These are phyloP conservation scores for Akebia trifoliata DNA, from an alignment of 164 flowering plant species.

Conservation along the genomic window DNA sequence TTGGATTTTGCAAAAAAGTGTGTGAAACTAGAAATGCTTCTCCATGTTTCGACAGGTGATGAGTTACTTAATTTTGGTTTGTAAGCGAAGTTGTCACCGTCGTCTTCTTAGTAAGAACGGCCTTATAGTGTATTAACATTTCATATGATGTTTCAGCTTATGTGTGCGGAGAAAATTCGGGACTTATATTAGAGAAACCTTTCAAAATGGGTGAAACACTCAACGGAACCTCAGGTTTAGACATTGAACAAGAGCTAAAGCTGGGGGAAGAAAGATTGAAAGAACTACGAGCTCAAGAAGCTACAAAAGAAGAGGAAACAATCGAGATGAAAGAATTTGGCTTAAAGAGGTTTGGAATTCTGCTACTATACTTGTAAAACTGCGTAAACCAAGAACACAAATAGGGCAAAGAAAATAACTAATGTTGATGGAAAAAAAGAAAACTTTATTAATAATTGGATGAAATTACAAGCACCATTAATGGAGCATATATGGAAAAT, in stretches of 20 bases:
- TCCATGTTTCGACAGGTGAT: constrained; percentile 65
- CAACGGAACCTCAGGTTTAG: constrained; percentile 33
- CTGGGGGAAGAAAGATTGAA: constrained; percentile 31
- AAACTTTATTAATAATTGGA: too few species aligned
- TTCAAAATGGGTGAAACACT: constrained; percentile 48
- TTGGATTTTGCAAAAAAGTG: constrained; percentile 56
- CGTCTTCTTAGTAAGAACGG: neutral
- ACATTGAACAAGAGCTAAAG: constrained; percentile 38
- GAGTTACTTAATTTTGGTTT: neutral
- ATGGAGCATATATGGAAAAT: too few species aligned
- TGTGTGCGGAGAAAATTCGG: constrained; percentile 51
- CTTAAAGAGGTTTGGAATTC: constrained; percentile 38
- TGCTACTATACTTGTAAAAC: too few species aligned
- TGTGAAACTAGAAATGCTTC: constrained; percentile 33
- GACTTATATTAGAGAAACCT: constrained; percentile 47
- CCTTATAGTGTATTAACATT: neutral
- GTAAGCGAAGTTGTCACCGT: neutral
- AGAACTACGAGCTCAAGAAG: constrained; percentile 29
- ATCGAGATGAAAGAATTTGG: constrained; percentile 56
- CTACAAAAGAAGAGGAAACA: constrained; percentile 21
- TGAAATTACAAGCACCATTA: too few species aligned
- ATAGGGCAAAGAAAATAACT: too few species aligned
- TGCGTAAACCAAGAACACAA: too few species aligned
- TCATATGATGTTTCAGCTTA: constrained; percentile 35
- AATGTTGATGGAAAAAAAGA: too few species aligned